These are phyloP conservation scores for Gossypium rotundifolium DNA, from an alignment of 345 rosid species.

Conservation along the genomic window DNA sequence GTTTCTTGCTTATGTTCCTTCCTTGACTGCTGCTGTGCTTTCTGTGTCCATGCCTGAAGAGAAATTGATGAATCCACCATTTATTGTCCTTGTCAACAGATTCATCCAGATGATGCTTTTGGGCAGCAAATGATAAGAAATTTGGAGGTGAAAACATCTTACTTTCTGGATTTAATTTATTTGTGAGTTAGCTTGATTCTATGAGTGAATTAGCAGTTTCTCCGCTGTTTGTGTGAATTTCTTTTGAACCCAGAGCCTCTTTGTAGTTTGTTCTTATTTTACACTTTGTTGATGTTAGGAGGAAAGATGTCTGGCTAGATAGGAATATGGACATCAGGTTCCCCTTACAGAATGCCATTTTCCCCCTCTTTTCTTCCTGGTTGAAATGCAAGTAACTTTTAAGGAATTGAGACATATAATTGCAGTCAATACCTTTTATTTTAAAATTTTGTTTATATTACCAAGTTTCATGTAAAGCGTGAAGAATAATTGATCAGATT, in stretches of 20 bases:
- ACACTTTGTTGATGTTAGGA: neutral
- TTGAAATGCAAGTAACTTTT: neutral
- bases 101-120: constrained; percentile 95
- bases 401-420: neutral
- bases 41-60: neutral
- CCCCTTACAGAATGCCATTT: neutral
- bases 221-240: too few species aligned
- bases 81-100: constrained; percentile 45
- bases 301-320: neutral
- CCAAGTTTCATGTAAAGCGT: neutral
- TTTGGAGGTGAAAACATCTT: constrained; percentile 62
- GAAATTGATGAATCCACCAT: constrained; percentile 9
- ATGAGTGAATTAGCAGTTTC: neutral
- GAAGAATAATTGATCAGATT: neutral
- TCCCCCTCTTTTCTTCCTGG: neutral
- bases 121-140: constrained; percentile 95
- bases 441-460: neutral
- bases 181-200: constrained; percentile 2
- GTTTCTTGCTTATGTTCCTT: neutral
- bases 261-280: neutral
- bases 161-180: constrained; percentile 7
- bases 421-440: neutral
- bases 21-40: constrained; percentile 1
- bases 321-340: neutral
- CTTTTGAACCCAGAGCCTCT: neutral